A percentile compares a stretch with the other conserved stretches of the same genome.
phyloP scores from a whole-genome alignment of 2,329 filamentous ascomycete genomes.

The Phaeosphaeria sp. region DNA sequence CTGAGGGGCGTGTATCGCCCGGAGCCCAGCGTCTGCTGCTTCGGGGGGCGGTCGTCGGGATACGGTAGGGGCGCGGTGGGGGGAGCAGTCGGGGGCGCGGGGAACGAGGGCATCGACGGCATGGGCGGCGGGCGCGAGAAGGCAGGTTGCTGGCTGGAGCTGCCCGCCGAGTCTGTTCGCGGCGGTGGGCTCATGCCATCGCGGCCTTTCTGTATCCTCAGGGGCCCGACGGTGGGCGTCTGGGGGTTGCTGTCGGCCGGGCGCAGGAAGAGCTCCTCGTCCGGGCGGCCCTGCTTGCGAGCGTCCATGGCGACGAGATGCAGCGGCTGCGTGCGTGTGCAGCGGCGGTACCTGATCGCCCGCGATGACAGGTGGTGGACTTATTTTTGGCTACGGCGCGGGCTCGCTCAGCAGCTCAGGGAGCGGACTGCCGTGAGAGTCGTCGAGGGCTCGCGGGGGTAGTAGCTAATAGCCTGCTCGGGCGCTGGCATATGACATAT shows the following conservation, averaged over 20 bases:
- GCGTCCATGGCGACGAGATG: constrained; percentile 47
- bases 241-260: constrained; percentile 55
- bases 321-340: constrained; percentile 3
- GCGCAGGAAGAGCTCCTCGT: constrained; percentile 83
- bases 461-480: constrained; percentile 1
- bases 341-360: constrained; percentile 21
- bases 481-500: background rate
- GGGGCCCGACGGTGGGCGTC: constrained; percentile 80
- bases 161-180: constrained; percentile 68
- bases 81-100: constrained; percentile 59
- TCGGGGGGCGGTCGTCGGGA: constrained; percentile 51
- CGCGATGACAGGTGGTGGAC: constrained; percentile 25
- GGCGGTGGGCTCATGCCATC: constrained; percentile 62
- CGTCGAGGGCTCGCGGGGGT: constrained; percentile 29
- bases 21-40: constrained; percentile 26
- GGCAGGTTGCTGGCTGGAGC: constrained; percentile 53
- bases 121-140: constrained; percentile 52
- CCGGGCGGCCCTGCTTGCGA: constrained; percentile 68
- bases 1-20: constrained; percentile 45
- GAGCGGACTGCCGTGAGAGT: constrained; percentile 16
- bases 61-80: constrained; percentile 54
- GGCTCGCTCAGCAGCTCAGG: constrained; percentile 10
- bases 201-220: constrained; percentile 80
- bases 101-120: constrained; percentile 73
- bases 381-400: constrained; percentile 32